Evolutionary conservation across 2,329 filamentous ascomycete species (phyloP).

Genomic region (Apiospora malaysiana): DNA sequence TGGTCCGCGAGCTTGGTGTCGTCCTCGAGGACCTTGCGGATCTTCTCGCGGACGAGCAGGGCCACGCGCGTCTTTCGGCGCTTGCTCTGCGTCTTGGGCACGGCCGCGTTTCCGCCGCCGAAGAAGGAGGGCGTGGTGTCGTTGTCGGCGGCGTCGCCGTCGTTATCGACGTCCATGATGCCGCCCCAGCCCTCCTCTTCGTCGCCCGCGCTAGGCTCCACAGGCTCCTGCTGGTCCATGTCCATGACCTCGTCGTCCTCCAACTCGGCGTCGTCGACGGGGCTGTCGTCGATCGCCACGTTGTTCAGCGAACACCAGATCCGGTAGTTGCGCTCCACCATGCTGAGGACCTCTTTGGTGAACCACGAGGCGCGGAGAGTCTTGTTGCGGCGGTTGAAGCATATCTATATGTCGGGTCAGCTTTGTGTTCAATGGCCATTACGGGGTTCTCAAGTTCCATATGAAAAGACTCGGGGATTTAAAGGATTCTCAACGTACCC

Average conservation of each 20-base stretch:
- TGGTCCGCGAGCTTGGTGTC: slow-evolving; percentile 82
- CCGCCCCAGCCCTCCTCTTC: slow-evolving; percentile 47
- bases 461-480: slow-evolving; percentile 35
- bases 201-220: slow-evolving; percentile 43
- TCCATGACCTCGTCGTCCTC: slow-evolving; percentile 40
- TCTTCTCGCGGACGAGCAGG: slow-evolving; percentile 84
- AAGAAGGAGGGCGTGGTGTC: slow-evolving; percentile 87
- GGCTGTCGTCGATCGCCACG: slow-evolving; percentile 74
- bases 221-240: slow-evolving; percentile 50
- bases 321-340: slow-evolving; percentile 88
- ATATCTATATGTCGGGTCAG: slow-evolving; percentile 26
- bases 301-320: slow-evolving; percentile 90
- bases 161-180: slow-evolving; percentile 55
- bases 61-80: slow-evolving; percentile 82
- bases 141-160: slow-evolving; percentile 54
- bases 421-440: neutral
- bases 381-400: slow-evolving; percentile 80
- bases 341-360: slow-evolving; percentile 78
- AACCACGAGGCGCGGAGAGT: slow-evolving; percentile 83
- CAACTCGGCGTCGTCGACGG: slow-evolving; percentile 51
- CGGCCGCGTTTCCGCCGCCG: slow-evolving; percentile 57
- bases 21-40: slow-evolving; percentile 81
- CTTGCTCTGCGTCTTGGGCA: slow-evolving; percentile 67
- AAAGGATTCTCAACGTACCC: slow-evolving; percentile 67
- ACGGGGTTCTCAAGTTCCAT: neutral